These are phyloP conservation scores for Geranomyces michiganensis DNA, from an alignment of 192 early-diverging fungal genomes.

Conservation along the genomic window DNA sequence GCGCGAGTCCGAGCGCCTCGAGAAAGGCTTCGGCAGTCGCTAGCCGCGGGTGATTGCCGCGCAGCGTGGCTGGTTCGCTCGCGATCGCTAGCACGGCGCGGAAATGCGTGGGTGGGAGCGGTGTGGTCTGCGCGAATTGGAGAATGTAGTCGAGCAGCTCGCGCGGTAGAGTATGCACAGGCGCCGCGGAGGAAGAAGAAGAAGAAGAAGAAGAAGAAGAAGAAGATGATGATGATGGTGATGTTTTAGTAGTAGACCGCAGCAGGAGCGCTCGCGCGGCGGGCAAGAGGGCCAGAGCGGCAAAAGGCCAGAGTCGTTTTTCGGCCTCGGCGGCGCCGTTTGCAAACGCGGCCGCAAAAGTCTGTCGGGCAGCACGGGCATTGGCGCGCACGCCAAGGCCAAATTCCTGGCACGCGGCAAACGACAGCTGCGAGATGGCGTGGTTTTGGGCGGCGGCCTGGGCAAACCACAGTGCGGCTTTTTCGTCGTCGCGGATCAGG, in stretches of 20 bases:
- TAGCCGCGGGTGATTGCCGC: not conserved
- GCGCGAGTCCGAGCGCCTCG: constrained; percentile 9
- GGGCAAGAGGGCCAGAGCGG: not conserved
- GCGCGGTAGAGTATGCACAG: constrained; percentile 17
- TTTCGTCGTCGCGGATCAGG: constrained; percentile 37
- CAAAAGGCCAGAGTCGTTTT: constrained; percentile 19
- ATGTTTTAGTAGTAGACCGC: not conserved
- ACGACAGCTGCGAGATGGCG: constrained; percentile 50
- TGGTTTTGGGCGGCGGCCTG: constrained; percentile 52
- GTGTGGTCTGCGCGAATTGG: constrained; percentile 8
- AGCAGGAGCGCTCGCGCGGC: not conserved
- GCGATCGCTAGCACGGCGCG: constrained; percentile 15
- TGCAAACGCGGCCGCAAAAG: constrained; percentile 44
- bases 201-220: constrained; percentile 18
- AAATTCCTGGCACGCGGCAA: constrained; percentile 77
- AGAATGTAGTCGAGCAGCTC: constrained; percentile 27
- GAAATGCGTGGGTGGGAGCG: not conserved
- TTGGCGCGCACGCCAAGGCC: constrained; percentile 67
- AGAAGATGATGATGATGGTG: constrained; percentile 17
- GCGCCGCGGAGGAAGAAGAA: constrained; percentile 7
- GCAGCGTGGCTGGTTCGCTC: not conserved
- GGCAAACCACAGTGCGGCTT: constrained; percentile 51
- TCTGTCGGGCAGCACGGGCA: constrained; percentile 51
- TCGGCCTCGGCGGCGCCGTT: constrained; percentile 40
- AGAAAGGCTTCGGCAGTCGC: not conserved